phyloP scores from a whole-genome alignment of 345 rosid species.

The Sisymbrium irio region DNA sequence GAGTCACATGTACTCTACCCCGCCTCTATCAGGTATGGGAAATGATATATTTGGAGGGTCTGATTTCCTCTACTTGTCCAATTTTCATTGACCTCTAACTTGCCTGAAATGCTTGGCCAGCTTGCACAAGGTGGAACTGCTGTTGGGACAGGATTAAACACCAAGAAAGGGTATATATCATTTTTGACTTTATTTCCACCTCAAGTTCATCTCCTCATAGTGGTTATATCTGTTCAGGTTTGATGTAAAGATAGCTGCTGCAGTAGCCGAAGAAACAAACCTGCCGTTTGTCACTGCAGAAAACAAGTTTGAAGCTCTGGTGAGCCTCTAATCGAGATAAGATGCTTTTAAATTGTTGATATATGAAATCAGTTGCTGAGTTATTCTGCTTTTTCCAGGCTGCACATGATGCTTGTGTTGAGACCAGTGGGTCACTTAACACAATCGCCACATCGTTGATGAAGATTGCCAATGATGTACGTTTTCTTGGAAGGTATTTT shows the following conservation, averaged over 20 bases:
- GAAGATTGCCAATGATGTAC: slow-evolving; percentile 93
- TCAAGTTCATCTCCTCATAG: not conserved
- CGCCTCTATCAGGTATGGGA: slow-evolving; percentile 79
- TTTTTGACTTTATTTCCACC: not conserved
- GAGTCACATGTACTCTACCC: slow-evolving; percentile 72
- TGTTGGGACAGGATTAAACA: slow-evolving; percentile 96
- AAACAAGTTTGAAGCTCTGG: slow-evolving; percentile 99
- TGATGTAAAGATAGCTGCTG: slow-evolving; percentile 88
- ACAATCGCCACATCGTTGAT: slow-evolving; percentile 77
- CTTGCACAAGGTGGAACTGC: slow-evolving; percentile 99
- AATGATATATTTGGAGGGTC: slow-evolving; percentile 11
- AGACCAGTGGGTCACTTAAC: slow-evolving; percentile 89
- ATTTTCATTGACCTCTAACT: slow-evolving; percentile 37
- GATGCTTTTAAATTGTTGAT: not conserved
- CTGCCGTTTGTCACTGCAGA: slow-evolving; percentile 93
- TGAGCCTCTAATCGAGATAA: slow-evolving; percentile 38
- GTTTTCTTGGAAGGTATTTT: slow-evolving; percentile 76
- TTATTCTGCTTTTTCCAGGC: slow-evolving; percentile 50
- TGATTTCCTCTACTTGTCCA: slow-evolving; percentile 6
- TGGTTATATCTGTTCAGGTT: slow-evolving; percentile 50
- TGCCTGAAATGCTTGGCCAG: slow-evolving; percentile 46
- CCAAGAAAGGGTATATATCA: slow-evolving; percentile 80
- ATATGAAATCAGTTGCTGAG: slow-evolving; percentile 16
- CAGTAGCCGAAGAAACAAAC: slow-evolving; percentile 88
- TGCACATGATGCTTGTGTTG: slow-evolving; percentile 98